Conservation (phyloP, 257 asterid genomes). For the Petunia axillaris region DNA sequence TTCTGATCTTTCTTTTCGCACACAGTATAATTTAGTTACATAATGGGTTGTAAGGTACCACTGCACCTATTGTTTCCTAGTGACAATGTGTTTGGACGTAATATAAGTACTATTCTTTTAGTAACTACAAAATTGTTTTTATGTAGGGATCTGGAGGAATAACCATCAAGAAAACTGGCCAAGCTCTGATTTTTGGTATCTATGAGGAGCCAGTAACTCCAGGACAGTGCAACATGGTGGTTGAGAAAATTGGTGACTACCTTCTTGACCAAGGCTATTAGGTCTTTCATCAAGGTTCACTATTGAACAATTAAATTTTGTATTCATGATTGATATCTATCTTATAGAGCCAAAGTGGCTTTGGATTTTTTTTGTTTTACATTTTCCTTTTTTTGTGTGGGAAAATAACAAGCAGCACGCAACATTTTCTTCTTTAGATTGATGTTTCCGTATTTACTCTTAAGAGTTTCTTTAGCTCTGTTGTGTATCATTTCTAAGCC, state of each 20-base stretch:
- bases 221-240: conserved; percentile 67
- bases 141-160: conserved; percentile 58
- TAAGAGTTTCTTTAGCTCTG: background rate
- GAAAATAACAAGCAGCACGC: conserved; percentile 16
- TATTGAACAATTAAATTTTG: conserved; percentile 1
- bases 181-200: conserved; percentile 51
- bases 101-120: background rate
- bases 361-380: background rate
- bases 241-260: conserved; percentile 66
- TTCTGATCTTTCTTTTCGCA: background rate
- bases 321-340: background rate
- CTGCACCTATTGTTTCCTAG: background rate
- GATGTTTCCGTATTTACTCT: background rate
- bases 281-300: background rate
- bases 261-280: conserved; percentile 59
- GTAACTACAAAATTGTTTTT: background rate
- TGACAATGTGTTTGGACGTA: background rate
- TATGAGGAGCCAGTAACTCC: conserved; percentile 75
- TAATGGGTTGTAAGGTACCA: too few species aligned
- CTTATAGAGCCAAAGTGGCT: conserved; percentile 8
- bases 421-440: conserved; percentile 15
- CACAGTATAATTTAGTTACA: too few species aligned
- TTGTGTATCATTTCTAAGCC: background rate
- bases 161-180: conserved; percentile 59
- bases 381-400: background rate